Base-by-base conservation (phyloP, 2,329 filamentous ascomycete genomes). In the Sclerotinia sclerotiorum region DNA sequence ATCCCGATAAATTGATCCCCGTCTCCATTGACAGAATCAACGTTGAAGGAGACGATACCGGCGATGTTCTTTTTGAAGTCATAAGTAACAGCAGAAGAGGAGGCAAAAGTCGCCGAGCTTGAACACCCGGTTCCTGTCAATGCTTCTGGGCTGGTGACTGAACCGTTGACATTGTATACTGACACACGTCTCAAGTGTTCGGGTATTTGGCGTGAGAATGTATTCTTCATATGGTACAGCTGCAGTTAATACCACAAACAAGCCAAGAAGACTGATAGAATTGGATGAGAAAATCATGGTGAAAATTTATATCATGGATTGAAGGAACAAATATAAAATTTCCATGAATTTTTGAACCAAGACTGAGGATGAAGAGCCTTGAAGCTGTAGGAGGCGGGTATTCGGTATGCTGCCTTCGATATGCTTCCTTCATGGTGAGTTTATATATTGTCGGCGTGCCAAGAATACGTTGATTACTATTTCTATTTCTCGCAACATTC, bases 1-100 rank as follows among this genome's bases (percentile, higher is more conserved):
- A 81, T 69, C 6, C 80, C 79, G 10, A 82, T 72, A n/a, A 76
- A 78, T 13, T 76, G 77, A 62, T 73, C 69, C 1, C 8, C 60
- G 0, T 71, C 35, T 5, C 57, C 68, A 3, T 76, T 73, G 0
- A 73, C 74, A 1, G 70, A 67, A 1, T 69, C 73, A 15, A 80
- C 74, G 7, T 74, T 75, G 13, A 81, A 73, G 2, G 76, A 77
- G 11, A 81, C 79, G 2, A 78, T 71, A 35, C 80, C 79, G 0
- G 74, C 80, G 15, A 81, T 76, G 57, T 81, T 81, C 63, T 77
- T 78, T 19, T 76, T 76, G 69, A 79, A 81, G 64, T 81, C 80
- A 24, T 78, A 77, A 0, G 79, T 80, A 7, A 80, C 75, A 1
- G 78, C 78, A 4, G 80, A 80, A 24, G 58, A 64, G n/a, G 10